phyloP scores from a whole-genome alignment of 1,284 basidiomycete species.

The Pseudozyma pruni region DNA sequence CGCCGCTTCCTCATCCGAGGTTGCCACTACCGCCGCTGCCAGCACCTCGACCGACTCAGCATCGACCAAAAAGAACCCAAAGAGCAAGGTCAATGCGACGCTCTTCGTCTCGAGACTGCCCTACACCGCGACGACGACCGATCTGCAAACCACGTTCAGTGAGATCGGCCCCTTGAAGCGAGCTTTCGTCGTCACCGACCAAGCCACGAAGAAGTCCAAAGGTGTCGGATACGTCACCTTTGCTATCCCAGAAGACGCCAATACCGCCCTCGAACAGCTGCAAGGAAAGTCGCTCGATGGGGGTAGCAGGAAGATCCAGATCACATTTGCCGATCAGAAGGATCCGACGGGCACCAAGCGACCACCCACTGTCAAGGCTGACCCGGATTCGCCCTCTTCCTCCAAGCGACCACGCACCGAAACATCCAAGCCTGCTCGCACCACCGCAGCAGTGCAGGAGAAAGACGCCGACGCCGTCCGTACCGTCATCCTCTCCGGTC shows the following conservation, averaged over 20 bases:
- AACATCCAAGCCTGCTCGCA: slow-evolving; percentile 15
- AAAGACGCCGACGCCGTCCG: slow-evolving; percentile 62
- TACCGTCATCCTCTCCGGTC: slow-evolving; percentile 62
- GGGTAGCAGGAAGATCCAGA: slow-evolving; percentile 57
- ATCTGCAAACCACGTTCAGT: slow-evolving; percentile 91
- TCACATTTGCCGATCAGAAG: slow-evolving; percentile 58
- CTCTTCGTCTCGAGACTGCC: slow-evolving; percentile 74
- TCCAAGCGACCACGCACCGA: slow-evolving; percentile 32
- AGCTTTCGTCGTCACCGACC: slow-evolving; percentile 90
- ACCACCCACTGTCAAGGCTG: slow-evolving; percentile 24
- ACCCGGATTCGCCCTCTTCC: slow-evolving; percentile 21
- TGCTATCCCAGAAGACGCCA: slow-evolving; percentile 86
- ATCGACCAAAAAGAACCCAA: slow-evolving; percentile 8
- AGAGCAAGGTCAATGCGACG: slow-evolving; percentile 56
- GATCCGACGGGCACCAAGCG: slow-evolving; percentile 42
- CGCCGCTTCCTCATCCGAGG: slow-evolving; percentile 16
- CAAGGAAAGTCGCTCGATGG: slow-evolving; percentile 63
- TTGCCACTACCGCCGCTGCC: neutral
- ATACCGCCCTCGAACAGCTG: slow-evolving; percentile 57
- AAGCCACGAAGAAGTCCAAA: slow-evolving; percentile 82
- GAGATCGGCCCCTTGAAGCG: slow-evolving; percentile 92
- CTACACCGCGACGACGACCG: slow-evolving; percentile 86
- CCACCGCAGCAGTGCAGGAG: slow-evolving; percentile 14
- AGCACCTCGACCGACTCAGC: slow-evolving; percentile 2
- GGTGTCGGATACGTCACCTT: slow-evolving; percentile 99